Percentiles rank a stretch among this genome's conserved stretches.
These are phyloP conservation scores for Tylopilus sp. DNA, from an alignment of 768 basidiomycete species.

Conservation along the genomic window DNA sequence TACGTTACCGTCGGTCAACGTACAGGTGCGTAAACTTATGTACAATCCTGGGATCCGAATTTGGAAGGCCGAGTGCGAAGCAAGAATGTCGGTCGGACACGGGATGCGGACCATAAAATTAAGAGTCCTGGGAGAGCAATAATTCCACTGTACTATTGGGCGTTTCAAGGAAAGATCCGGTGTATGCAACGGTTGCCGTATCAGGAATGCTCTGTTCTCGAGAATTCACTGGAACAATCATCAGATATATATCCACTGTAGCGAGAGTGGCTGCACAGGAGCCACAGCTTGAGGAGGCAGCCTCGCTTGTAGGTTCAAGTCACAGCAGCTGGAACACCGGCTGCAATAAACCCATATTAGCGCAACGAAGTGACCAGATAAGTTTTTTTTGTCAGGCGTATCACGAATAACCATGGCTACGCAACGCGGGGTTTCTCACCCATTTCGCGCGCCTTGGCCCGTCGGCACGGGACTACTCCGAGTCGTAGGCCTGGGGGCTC, in stretches of 20 bases:
- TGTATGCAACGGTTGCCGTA: neutral
- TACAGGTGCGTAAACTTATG: neutral
- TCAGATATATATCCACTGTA: neutral
- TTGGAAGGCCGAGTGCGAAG: neutral
- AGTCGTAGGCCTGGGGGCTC: too few species aligned
- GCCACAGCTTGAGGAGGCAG: too few species aligned
- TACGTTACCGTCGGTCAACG: neutral
- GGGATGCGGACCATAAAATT: conserved; percentile 2
- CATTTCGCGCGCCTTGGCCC: neutral
- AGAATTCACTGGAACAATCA: neutral
- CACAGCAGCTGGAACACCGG: neutral
- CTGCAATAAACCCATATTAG: neutral
- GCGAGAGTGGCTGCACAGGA: too few species aligned
- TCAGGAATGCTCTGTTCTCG: neutral
- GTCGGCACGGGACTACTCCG: neutral
- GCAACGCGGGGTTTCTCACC: conserved; percentile 2
- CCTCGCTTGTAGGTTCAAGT: neutral
- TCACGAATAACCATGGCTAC: conserved; percentile 20
- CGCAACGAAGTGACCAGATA: neutral
- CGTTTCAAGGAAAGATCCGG: conserved; percentile 23
- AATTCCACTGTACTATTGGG: neutral
- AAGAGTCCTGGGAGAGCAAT: conserved; percentile 6
- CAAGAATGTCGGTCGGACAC: conserved; percentile 1
- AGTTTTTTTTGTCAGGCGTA: neutral
- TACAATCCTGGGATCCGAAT: neutral